Conservation (phyloP, 768 basidiomycete species). For the Kwoniella sp. region DNA sequence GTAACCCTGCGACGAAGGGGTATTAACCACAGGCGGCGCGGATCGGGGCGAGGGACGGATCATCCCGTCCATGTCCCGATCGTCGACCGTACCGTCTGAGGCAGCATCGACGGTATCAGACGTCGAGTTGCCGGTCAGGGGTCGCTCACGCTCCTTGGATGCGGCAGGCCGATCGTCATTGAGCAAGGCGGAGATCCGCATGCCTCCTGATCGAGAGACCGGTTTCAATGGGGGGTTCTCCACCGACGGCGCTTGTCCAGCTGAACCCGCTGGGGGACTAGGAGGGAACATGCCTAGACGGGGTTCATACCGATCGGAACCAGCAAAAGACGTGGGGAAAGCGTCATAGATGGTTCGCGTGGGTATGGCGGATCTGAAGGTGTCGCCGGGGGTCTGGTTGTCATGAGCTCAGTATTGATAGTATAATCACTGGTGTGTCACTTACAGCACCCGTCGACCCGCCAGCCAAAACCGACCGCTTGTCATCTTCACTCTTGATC, state of each 20-base stretch:
- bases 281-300: constrained; percentile 35
- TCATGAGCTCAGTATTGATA: no score
- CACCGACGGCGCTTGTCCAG: neutral
- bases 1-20: no score
- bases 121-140: constrained; percentile 5
- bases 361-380: constrained; percentile 8
- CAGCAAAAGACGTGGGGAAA: constrained; percentile 2
- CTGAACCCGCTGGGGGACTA: no score
- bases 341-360: constrained; percentile 20
- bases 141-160: neutral
- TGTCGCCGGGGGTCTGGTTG: constrained; percentile 2
- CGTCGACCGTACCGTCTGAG: constrained; percentile 40
- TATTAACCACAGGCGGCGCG: neutral
- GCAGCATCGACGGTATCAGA: constrained; percentile 25
- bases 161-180: constrained; percentile 33
- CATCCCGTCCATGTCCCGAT: constrained; percentile 24
- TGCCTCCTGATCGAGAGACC: constrained; percentile 21
- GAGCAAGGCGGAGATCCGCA: constrained; percentile 37
- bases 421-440: no score
- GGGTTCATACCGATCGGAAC: constrained; percentile 19
- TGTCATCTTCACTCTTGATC: constrained; percentile 13
- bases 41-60: constrained; percentile 23
- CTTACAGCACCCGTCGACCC: no score
- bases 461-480: neutral
- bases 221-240: constrained; percentile 5